Base-by-base conservation (phyloP, 1,139 yeast genomes). In the Magnusiomyces clavatus region DNA sequence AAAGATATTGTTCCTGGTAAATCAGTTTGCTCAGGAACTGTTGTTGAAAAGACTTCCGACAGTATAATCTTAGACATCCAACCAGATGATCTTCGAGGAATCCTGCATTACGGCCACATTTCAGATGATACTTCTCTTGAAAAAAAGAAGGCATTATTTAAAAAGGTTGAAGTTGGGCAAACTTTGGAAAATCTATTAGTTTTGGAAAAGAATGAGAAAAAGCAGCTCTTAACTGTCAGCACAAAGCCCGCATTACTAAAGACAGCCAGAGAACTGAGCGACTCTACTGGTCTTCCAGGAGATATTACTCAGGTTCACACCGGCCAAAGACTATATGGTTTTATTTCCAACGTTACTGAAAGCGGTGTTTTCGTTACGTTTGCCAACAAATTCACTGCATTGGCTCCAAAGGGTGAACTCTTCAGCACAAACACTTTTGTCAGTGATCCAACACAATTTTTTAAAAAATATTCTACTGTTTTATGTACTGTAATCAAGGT, bases 81-180 rank as follows among this genome's bases (percentile, higher is more conserved):
- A 34, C 81, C 76, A 1, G 72, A 74, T 43, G 77, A 76, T 51
- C 68, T 85, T 51, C 78, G 83, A 61, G 96, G 95, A 62, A 82
- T 87, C 40, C 72, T 92, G 39, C 77, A 77, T 59, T 78, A 78
- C 50, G 89, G 89, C 10, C 96, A 88, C 56, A 72, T 90, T 54
- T 77, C 78, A 62, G 92, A 84, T 69, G 85, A 79, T 60, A 95
- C 86, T 65, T 94, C 86, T 73, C 75, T 88, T 70, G 86, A 86
- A 70, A 77, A 86, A 72, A 86, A 85, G 72, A 83, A 82, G 61
- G 80, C 88, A 60, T 77, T 46, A 37, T 38, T 88, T 69, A 86
- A 84, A 69, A 85, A 86, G 72, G 75, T 89, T 71, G 84, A 85
- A 72, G 94, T 92, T 60, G 95, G 95, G 19, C 75, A 81, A 10